Base-by-base conservation (phyloP, 805 yeast genomes). In the Grigorovia jiainica region DNA sequence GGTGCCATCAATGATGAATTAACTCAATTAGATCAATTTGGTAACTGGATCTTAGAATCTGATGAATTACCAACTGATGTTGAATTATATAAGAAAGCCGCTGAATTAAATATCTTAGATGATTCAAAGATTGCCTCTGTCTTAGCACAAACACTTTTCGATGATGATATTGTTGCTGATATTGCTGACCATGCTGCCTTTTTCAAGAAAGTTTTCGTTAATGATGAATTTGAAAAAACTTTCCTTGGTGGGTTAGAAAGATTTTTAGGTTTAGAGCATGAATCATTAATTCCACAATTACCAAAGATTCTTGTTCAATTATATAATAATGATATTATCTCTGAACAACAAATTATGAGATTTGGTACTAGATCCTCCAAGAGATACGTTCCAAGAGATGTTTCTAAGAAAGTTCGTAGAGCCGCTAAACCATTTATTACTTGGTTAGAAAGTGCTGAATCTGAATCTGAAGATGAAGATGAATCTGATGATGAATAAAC, bases 221-320 rank as follows among this genome's bases (percentile, higher is more conserved):
- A 77, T 40, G 70, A 70, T 42, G 80, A 76, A 40, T 86, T 78
- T 57, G 96, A 92, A 68, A 82, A 78, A 67, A 86, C 95, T 9
- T 77, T 92, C 53, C 72, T 92, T 46, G 98, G 99, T 55, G 99
- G 98, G 49, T 72, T 92, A 52, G 99, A 92, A 71, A 82, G 97
- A 62, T 78, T 85, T 60, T 68, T 90, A 50, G 97, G 97, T 46
- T 65, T 84, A 45, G 84, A 80, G 57, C 78, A 84, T 54, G 84
- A 82, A 34, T 78, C 72, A 27, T 71, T 87, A 53, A 77, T 87
- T 55, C 73, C 82, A 43, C 55, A 67, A 40, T 74, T 90, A 42
- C 92, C 97, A 50, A 87, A 85, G 64, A 78, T 92, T 48, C 71
- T 92, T 55, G 76, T 85, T 66, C 72, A 76, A 57, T 67, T 87